These are phyloP conservation scores for Arthrobotrys entomopaga DNA, from an alignment of 2,329 filamentous ascomycete genomes.

Conservation along the genomic window DNA sequence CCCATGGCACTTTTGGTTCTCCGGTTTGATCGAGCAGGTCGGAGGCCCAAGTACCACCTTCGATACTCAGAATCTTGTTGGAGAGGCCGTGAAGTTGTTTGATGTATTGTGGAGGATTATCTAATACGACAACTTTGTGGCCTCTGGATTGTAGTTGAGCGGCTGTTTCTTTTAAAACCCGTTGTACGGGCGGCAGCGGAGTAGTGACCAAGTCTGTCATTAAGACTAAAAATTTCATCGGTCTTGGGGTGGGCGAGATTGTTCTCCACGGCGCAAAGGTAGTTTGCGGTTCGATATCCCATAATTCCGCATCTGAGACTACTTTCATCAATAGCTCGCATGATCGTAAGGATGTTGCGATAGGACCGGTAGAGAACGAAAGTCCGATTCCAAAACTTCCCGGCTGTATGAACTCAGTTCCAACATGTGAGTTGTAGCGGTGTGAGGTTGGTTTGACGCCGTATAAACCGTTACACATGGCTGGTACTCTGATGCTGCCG, in stretches of 20 bases:
- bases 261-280: conserved; percentile 63
- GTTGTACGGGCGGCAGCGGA: conserved; percentile 67
- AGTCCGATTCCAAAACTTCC: conserved; percentile 67
- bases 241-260: conserved; percentile 57
- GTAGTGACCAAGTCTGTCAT: conserved; percentile 66
- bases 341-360: conserved; percentile 65
- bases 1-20: conserved; percentile 71
- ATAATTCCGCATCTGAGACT: conserved; percentile 67
- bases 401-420: conserved; percentile 66
- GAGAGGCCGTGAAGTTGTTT: conserved; percentile 69
- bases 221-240: conserved; percentile 65
- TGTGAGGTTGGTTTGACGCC: conserved; percentile 66
- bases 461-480: conserved; percentile 67
- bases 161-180: conserved; percentile 65
- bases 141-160: conserved; percentile 62
- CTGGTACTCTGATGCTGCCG: conserved; percentile 63
- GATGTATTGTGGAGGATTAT: conserved; percentile 66
- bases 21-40: conserved; percentile 68
- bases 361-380: conserved; percentile 65
- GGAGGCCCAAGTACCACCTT: conserved; percentile 69
- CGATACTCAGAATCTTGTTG: conserved; percentile 70
- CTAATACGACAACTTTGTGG: conserved; percentile 70
- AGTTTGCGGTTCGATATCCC: conserved; percentile 64
- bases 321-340: conserved; percentile 68
- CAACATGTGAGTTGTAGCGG: conserved; percentile 62